Percentiles rank a stretch among this genome's conserved stretches.
Conservation (phyloP, 352 stramenopile genomes). For the Pythium dissimile region DNA sequence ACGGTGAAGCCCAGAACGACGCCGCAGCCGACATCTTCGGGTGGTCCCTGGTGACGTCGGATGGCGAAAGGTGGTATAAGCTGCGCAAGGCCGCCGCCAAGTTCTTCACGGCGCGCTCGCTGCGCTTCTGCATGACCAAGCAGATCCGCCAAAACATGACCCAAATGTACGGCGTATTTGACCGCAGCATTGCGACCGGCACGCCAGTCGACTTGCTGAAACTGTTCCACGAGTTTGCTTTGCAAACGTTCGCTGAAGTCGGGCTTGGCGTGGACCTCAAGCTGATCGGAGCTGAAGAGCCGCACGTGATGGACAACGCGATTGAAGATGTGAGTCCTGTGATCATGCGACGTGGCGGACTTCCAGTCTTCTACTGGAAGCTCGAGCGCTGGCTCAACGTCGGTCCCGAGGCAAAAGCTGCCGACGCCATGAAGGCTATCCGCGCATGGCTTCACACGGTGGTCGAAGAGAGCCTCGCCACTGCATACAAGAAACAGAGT, state of each 20-base stretch:
- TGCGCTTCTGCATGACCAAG: slow-evolving; percentile 22
- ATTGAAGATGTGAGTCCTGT: slow-evolving; percentile 33
- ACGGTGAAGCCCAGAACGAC: slow-evolving; percentile 21
- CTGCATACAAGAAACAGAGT: background rate
- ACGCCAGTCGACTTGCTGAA: slow-evolving; percentile 18
- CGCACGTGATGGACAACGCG: slow-evolving; percentile 38
- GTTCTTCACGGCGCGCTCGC: slow-evolving; percentile 27
- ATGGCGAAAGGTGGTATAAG: slow-evolving; percentile 28
- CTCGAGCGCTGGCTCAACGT: slow-evolving; percentile 41
- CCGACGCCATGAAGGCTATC: slow-evolving; percentile 24
- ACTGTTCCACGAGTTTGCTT: slow-evolving; percentile 43
- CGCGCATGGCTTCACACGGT: slow-evolving; percentile 40
- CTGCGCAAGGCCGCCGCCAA: slow-evolving; percentile 29
- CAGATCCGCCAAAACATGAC: slow-evolving; percentile 13
- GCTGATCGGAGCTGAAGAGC: slow-evolving; percentile 29
- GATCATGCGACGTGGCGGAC: slow-evolving; percentile 45
- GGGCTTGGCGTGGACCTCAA: slow-evolving; percentile 44
- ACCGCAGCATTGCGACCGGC: slow-evolving; percentile 1
- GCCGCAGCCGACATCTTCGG: slow-evolving; percentile 24
- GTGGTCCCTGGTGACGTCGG: slow-evolving; percentile 13
- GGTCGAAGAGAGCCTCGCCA: slow-evolving; percentile 28
- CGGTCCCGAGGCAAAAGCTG: slow-evolving; percentile 33
- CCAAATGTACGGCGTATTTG: slow-evolving; percentile 14
- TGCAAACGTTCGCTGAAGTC: slow-evolving; percentile 53
- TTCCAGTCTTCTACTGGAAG: slow-evolving; percentile 51